Evolutionary conservation across 495 filamentous ascomycete species (phyloP), one percentile per base, ranked within the genome.

Genomic region (Apodospora peruviana): DNA sequence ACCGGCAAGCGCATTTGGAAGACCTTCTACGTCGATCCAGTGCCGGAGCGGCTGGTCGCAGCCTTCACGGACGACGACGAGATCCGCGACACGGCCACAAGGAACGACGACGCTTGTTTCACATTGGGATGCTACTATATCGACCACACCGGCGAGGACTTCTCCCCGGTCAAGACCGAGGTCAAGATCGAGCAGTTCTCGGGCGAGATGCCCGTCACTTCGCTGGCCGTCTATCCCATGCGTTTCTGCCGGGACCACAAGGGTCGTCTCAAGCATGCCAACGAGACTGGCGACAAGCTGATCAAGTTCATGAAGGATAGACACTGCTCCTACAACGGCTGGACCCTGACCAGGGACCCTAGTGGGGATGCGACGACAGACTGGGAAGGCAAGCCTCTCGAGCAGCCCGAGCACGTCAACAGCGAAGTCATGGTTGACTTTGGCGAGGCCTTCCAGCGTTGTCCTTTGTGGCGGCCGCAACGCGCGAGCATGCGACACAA

Each of bases 131-230:
- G 0, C 27, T 66, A 74, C 21, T 79, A 78, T 43, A 66, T 86
- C 21, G 81, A 86, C 50, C 81, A 74, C 44, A 75, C 83, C 43
- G 85, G 85, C 1, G 66, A 67, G 2, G 64, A 63, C 0, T 86
- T 81, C 45, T 76, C 82, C 8, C 67, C 65, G 0, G 64, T 68
- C 14, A 63, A 63, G 10, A 48, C 69, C 2, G 62, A 56, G 2
- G 69, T 80, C 36, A 45, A 51, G 5, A 74, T 87, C 12, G 55
- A 56, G 5, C 38, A 43, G 1, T 88, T 78, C 53, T 51, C 60
- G 3, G 84, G 83, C 12, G 83, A 81, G 12, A 59, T 51, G 2
- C 58, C 73, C 2, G 82, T 87, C 51, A 75, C 62, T 2, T 63
- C 67, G 2, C 70, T 88, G 12, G 56, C 70, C 0, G 69, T 74